These are phyloP conservation scores for Pseudogymnoascus sp. DNA, from an alignment of 2,329 filamentous ascomycete species.

Conservation along the genomic window DNA sequence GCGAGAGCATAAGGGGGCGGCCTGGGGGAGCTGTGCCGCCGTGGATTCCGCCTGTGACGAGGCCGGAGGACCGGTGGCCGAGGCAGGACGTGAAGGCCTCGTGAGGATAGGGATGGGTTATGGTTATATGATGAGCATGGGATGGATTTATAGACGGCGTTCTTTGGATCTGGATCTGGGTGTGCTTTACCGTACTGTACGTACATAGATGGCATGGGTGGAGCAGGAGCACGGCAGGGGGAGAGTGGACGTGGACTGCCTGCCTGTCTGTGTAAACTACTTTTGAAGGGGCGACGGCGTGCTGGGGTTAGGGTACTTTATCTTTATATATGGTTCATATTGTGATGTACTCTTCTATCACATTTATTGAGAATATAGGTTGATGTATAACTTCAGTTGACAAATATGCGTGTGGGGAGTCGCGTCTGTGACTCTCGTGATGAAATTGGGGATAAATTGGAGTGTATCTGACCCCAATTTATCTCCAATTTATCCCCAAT, in stretches of 20 bases:
- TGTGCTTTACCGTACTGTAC: neutral
- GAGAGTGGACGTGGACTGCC: neutral
- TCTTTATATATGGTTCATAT: neutral
- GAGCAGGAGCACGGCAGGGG: neutral
- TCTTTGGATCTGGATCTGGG: conserved; percentile 7
- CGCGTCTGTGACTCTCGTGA: neutral
- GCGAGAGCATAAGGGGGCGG: neutral
- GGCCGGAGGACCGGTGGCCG: neutral
- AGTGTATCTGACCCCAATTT: neutral
- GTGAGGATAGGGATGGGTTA: neutral
- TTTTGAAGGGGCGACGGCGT: neutral
- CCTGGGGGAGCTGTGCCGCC: neutral
- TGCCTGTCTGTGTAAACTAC: conserved; percentile 1
- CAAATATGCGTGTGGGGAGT: neutral
- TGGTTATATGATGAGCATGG: conserved; percentile 8
- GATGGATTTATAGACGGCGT: conserved; percentile 3
- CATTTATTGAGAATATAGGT: neutral
- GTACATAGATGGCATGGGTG: neutral
- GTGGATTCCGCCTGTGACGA: neutral
- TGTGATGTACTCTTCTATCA: neutral
- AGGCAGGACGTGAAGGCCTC: neutral
- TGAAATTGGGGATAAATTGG: too few species aligned
- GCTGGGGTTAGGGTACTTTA: neutral
- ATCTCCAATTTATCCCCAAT: neutral
- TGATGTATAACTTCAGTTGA: conserved; percentile 4